These are phyloP conservation scores for Celoporthe dispersa DNA, from an alignment of 2,329 filamentous ascomycete species.

Conservation along the genomic window DNA sequence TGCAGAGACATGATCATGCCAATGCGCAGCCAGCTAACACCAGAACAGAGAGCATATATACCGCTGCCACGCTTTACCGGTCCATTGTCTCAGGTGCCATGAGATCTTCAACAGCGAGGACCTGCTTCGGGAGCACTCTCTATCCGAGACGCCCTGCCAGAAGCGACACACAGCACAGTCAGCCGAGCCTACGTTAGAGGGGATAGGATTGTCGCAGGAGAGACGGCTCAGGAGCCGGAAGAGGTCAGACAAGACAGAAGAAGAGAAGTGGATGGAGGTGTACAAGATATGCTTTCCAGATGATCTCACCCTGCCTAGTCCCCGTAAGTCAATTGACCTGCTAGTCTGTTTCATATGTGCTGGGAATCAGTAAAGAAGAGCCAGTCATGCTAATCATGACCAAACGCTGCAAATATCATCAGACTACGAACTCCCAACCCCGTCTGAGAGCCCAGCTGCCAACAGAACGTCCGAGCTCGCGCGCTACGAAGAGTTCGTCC, in stretches of 20 bases:
- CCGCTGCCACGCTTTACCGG: constrained; percentile 28
- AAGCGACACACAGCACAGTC: constrained; percentile 10
- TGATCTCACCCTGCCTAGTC: constrained; percentile 23
- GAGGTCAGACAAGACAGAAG: constrained; percentile 25
- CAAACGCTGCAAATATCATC: no score
- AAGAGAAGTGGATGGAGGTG: constrained; percentile 29
- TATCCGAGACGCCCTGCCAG: constrained; percentile 20
- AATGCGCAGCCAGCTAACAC: not conserved
- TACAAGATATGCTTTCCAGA: constrained; percentile 31
- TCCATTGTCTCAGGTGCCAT: constrained; percentile 29
- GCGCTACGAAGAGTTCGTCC: constrained; percentile 29
- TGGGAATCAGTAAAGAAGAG: not conserved
- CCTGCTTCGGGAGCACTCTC: constrained; percentile 25
- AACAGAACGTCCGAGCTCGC: constrained; percentile 18
- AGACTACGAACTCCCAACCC: constrained; percentile 24
- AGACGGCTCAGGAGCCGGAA: constrained; percentile 22
- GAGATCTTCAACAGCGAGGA: constrained; percentile 24
- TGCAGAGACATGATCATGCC: not conserved
- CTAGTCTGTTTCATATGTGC: not conserved
- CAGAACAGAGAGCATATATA: constrained; percentile 29
- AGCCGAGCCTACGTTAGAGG: constrained; percentile 15
- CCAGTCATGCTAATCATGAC: not conserved
- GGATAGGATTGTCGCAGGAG: constrained; percentile 27
- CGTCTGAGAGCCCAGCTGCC: not conserved
- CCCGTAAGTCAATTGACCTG: constrained; percentile 16